Evolutionary conservation across 2,329 filamentous ascomycete genomes (phyloP).

Genomic region (Alternaria brassicae): DNA sequence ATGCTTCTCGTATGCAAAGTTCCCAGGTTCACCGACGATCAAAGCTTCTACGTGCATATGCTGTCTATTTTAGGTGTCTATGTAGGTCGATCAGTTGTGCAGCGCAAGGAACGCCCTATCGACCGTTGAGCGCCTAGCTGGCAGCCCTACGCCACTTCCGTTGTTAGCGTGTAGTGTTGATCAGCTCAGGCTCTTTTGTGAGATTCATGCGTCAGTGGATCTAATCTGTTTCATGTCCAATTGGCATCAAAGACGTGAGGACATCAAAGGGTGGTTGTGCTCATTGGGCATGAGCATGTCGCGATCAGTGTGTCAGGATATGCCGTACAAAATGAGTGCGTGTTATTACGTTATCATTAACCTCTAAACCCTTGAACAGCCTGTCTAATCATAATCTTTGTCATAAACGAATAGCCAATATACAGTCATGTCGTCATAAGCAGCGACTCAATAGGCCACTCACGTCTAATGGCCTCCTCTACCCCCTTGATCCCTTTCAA

Average conservation of each 20-base stretch:
- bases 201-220: background rate
- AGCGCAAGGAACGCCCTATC: conserved; percentile 10
- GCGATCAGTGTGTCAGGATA: background rate
- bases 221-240: background rate
- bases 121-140: conserved; percentile 4
- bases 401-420: background rate
- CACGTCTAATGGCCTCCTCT: conserved; percentile 20
- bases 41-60: background rate
- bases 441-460: background rate
- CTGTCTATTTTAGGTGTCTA: background rate
- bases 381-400: background rate
- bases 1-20: background rate
- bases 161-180: background rate
- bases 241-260: background rate
- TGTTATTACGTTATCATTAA: background rate
- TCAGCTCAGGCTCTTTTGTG: background rate
- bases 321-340: background rate
- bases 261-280: background rate
- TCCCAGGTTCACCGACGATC: background rate
- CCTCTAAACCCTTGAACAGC: background rate
- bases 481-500: conserved; percentile 30
- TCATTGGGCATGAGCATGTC: background rate
- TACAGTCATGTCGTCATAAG: conserved; percentile 1
- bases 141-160: conserved; percentile 5
- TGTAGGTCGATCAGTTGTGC: background rate